Conservation (phyloP, 2,329 filamentous ascomycete genomes). For the Fusarium sp. region DNA sequence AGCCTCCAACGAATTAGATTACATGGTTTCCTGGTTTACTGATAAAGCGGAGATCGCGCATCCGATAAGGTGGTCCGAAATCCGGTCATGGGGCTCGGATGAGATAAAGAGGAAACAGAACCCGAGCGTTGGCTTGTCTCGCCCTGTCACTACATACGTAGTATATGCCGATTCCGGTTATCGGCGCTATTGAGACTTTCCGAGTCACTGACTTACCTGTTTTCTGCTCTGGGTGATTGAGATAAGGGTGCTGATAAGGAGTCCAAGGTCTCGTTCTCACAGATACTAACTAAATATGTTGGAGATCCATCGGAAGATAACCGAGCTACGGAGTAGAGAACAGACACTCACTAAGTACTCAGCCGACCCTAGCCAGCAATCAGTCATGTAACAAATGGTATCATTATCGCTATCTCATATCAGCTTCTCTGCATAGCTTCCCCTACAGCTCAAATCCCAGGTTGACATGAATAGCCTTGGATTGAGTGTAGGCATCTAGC, state of each 20-base stretch:
- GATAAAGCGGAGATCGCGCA: not conserved
- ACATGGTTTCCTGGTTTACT: not conserved
- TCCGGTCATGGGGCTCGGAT: slow-evolving; percentile 5
- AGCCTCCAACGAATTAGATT: not conserved
- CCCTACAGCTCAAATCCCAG: slow-evolving; percentile 26
- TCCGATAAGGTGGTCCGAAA: slow-evolving; percentile 3
- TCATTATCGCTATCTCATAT: not conserved
- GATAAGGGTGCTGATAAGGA: not conserved
- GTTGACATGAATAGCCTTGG: slow-evolving; percentile 40
- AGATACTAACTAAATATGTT: not conserved
- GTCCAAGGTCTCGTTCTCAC: not conserved
- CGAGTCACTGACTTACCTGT: not conserved
- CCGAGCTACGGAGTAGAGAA: not conserved
- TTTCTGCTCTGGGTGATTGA: not conserved
- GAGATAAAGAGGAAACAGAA: slow-evolving; percentile 14
- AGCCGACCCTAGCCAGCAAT: not conserved
- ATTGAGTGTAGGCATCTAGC: slow-evolving; percentile 40
- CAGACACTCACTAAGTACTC: not conserved
- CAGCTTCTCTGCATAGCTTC: not conserved
- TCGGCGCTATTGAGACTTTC: not conserved
- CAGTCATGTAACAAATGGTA: not conserved
- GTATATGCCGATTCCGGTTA: not conserved
- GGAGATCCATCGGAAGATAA: not conserved
- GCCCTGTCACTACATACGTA: not conserved
- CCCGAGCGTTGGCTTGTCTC: not conserved